phyloP scores from a whole-genome alignment of 2,329 filamentous ascomycete species.

The Trichoderma gracile region DNA sequence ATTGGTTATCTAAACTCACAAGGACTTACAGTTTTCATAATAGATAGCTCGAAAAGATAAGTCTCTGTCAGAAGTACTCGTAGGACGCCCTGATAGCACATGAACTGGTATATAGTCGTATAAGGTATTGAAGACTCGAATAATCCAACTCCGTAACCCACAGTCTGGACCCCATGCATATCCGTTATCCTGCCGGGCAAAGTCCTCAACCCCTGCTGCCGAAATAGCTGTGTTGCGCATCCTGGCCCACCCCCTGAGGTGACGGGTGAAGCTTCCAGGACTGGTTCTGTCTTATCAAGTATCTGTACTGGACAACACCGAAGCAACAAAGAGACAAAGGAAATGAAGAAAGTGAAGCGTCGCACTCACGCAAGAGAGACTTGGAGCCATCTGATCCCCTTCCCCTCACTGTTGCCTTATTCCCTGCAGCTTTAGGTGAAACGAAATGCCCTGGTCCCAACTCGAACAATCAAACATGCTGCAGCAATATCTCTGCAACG shows the following conservation, averaged over 20 bases:
- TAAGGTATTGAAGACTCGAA: conserved; percentile 3
- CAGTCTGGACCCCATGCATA: conserved; percentile 30
- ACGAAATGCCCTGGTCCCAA: conserved; percentile 11
- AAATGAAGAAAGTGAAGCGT: neutral
- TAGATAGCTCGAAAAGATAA: neutral
- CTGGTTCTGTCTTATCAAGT: conserved; percentile 28
- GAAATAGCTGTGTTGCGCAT: conserved; percentile 19
- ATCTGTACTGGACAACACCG: conserved; percentile 14
- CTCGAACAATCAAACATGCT: conserved; percentile 7
- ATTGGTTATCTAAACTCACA: neutral
- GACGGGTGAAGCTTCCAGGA: conserved; percentile 27
- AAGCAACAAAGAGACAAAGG: conserved; percentile 16
- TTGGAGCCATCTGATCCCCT: neutral
- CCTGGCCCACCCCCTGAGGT: conserved; percentile 30
- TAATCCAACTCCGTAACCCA: conserved; percentile 21
- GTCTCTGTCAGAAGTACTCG: neutral
- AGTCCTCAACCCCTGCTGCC: conserved; percentile 24
- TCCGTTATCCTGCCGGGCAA: conserved; percentile 31
- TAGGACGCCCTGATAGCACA: neutral
- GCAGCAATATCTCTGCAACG: conserved; percentile 14
- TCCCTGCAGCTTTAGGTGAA: conserved; percentile 6
- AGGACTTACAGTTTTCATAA: neutral
- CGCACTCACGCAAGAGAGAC: neutral
- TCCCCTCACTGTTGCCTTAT: neutral
- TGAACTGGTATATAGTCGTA: neutral